These are phyloP conservation scores for Hypoxylon rubiginosum DNA, from an alignment of 2,329 filamentous ascomycete species.

Conservation along the genomic window DNA sequence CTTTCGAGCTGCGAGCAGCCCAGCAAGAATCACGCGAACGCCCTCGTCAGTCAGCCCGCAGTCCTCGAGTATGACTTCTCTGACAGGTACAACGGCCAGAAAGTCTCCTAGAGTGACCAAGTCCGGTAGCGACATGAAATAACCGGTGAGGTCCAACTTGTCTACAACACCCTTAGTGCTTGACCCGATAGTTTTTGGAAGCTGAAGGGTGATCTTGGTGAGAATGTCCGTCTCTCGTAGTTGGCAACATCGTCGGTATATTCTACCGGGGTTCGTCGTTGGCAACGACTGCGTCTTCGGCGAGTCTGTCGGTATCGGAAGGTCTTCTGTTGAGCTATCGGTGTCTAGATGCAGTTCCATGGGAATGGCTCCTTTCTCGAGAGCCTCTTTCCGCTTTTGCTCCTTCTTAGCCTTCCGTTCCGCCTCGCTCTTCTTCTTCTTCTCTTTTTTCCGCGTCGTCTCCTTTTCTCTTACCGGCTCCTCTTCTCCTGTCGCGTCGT, in stretches of 20 bases:
- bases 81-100: slow-evolving; percentile 91
- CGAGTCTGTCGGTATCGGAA: slow-evolving; percentile 48
- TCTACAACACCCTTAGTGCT: slow-evolving; percentile 80
- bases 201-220: slow-evolving; percentile 91
- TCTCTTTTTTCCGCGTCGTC: slow-evolving; percentile 84
- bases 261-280: slow-evolving; percentile 90
- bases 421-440: slow-evolving; percentile 95
- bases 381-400: slow-evolving; percentile 84
- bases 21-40: slow-evolving; percentile 86
- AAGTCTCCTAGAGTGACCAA: slow-evolving; percentile 92
- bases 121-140: slow-evolving; percentile 85
- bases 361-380: slow-evolving; percentile 88
- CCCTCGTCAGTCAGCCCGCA: slow-evolving; percentile 90
- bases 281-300: slow-evolving; percentile 74
- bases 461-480: slow-evolving; percentile 55
- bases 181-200: slow-evolving; percentile 77
- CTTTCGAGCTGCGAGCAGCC: slow-evolving; percentile 82
- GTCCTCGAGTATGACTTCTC: slow-evolving; percentile 87
- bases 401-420: slow-evolving; percentile 94
- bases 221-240: slow-evolving; percentile 91
- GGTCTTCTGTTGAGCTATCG: slow-evolving; percentile 64
- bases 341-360: slow-evolving; percentile 84
- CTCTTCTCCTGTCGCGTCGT: slow-evolving; percentile 50
- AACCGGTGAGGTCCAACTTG: slow-evolving; percentile 86
- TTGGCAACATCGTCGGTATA: slow-evolving; percentile 95